Conservation (phyloP, 768 basidiomycete genomes). For the Suillus spraguei region DNA sequence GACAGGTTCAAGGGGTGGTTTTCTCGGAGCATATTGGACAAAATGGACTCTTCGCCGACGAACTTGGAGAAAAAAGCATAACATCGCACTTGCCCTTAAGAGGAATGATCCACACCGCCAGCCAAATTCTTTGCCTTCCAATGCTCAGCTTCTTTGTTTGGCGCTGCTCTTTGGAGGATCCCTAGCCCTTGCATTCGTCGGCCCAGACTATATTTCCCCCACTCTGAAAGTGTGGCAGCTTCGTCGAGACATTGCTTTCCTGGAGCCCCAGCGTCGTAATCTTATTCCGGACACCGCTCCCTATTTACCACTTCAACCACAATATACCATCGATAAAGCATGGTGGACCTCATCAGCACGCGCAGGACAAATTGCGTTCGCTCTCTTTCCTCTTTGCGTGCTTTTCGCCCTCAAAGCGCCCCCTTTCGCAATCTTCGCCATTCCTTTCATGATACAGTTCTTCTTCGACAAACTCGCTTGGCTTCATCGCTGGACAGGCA, state of each 20-base stretch:
- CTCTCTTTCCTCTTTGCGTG: slow-evolving; percentile 69
- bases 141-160: slow-evolving; percentile 61
- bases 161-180: slow-evolving; percentile 44
- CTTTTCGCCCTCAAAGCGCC: slow-evolving; percentile 71
- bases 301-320: slow-evolving; percentile 44
- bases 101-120: slow-evolving; percentile 40
- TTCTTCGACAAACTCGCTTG: slow-evolving; percentile 75
- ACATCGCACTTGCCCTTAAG: slow-evolving; percentile 36
- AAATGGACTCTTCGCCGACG: slow-evolving; percentile 60
- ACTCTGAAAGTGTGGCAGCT: slow-evolving; percentile 47
- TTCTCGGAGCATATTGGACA: slow-evolving; percentile 53
- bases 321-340: slow-evolving; percentile 64
- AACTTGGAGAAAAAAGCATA: slow-evolving; percentile 56
- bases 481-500: slow-evolving; percentile 72
- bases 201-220: slow-evolving; percentile 71
- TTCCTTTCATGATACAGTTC: slow-evolving; percentile 61
- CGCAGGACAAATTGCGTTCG: slow-evolving; percentile 71
- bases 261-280: slow-evolving; percentile 21
- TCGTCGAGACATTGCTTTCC: slow-evolving; percentile 17
- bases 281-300: slow-evolving; percentile 31
- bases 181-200: slow-evolving; percentile 53
- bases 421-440: slow-evolving; percentile 72
- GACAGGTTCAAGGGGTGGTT: slow-evolving; percentile 43
- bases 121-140: slow-evolving; percentile 56
- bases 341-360: slow-evolving; percentile 74